Evolutionary conservation across 129 eudicot genomes (phyloP).

Genomic region (Escallonia rubra): DNA sequence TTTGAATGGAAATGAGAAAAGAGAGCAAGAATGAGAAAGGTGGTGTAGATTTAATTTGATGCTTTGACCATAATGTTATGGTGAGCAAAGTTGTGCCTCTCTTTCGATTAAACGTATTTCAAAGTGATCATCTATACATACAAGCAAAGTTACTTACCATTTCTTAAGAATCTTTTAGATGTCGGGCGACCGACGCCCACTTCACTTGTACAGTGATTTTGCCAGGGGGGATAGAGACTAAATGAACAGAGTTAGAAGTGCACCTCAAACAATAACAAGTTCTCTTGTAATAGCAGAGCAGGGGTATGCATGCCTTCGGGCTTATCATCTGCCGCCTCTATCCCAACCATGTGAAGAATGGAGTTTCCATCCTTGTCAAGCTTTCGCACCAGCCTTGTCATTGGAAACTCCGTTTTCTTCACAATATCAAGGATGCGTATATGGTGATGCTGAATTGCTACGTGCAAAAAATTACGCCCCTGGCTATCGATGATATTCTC

Average conservation of each 20-base stretch:
- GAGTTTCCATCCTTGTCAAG: constrained; percentile 17
- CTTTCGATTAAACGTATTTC: no score
- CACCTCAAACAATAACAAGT: constrained; percentile 30
- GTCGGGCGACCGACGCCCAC: no score
- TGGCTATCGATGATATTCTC: constrained; percentile 21
- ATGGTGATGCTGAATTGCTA: constrained; percentile 25
- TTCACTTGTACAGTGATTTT: no score
- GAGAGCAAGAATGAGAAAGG: no score
- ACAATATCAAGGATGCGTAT: constrained; percentile 4
- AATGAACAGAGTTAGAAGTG: not conserved
- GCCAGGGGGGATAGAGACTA: no score
- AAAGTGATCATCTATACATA: no score
- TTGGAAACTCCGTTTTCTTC: constrained; percentile 7
- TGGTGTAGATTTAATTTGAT: no score
- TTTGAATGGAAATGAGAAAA: not conserved
- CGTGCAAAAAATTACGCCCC: constrained; percentile 27
- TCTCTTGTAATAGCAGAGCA: constrained; percentile 20
- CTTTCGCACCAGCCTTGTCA: constrained; percentile 23
- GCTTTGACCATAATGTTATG: no score
- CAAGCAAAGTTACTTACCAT: no score
- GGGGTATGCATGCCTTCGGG: constrained; percentile 22
- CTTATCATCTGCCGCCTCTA: constrained; percentile 1
- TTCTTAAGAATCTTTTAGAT: no score
- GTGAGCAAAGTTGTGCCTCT: no score
- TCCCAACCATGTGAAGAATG: constrained; percentile 26